Evolutionary conservation across 306 rosid species (phyloP), one percentile per base, ranked within the genome.

Genomic region (Cicer cuneatum): DNA sequence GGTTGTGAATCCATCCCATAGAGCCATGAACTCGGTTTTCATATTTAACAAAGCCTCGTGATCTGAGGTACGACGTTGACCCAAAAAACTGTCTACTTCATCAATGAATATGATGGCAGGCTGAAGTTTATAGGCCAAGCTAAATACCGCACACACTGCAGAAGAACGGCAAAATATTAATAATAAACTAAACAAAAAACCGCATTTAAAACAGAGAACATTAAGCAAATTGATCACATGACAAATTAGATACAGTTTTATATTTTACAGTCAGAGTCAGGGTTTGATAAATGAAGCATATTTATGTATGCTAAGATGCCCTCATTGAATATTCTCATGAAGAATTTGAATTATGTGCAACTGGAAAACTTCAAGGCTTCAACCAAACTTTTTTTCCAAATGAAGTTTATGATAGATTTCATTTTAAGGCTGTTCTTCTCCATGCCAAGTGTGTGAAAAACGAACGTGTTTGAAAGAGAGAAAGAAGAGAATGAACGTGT

Each of bases 1-100:
- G 16, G 99, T 95, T 45, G 97, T 92, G 78, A 95, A 95, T 24
- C 99, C 99, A 80, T 95, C 99, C 99, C 99, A 95, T 42, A 92
- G 85, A 63, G 99, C 89, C 99, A 95, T 95, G 82, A 95, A 95
- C 84, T 95, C 99, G 38, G 99, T 92, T 85, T 95, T 95, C 98
- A 95, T 95, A 89, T 90, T 95, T 53, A 93, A 85, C 69, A 89
- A 67, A 49, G 97, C 96, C 83, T 95, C 99, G 29, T 95, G 98
- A 85, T 95, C 99, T 42, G 99, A 53, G 37, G 82, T 83, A 15
- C 97, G 97, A 8, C 99, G 96, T 81, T 95, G 98, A 60, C 99
- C 99, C 92, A 95, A 85, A 71, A 95, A 95, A 78, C 99, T 95
- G 86, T 95, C 99, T 5, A 95, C 99, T 83, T 95, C 99, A 43